phyloP scores from a whole-genome alignment of 108 stramenopile species.

The Pseudonitzschia multiseries region DNA sequence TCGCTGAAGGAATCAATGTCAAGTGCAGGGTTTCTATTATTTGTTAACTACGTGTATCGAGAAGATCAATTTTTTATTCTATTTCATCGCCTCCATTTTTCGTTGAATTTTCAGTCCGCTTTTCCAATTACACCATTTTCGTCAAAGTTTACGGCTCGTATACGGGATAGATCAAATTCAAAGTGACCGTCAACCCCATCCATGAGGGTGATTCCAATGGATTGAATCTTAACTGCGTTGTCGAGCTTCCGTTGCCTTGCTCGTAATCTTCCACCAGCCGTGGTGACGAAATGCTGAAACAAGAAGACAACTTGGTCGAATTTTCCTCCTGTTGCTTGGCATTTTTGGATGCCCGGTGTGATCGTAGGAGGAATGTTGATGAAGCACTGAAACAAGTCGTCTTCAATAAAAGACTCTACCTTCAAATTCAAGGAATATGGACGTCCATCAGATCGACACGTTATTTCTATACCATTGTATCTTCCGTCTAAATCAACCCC shows the following conservation, averaged over 20 bases:
- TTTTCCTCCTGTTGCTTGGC: conserved; percentile 28
- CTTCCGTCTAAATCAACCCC: conserved; percentile 59
- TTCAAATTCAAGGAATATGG: conserved; percentile 76
- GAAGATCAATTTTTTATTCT: too few relatives aligned
- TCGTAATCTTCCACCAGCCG: conserved; percentile 60
- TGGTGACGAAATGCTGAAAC: conserved; percentile 66
- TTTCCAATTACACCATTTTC: conserved; percentile 41
- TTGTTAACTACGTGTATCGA: too few relatives aligned
- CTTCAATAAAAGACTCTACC: conserved; percentile 69
- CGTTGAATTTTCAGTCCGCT: conserved; percentile 11
- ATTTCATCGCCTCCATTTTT: too few relatives aligned
- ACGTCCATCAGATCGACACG: conserved; percentile 76
- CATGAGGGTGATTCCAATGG: conserved; percentile 80
- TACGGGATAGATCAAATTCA: conserved; percentile 69
- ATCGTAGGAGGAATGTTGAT: conserved; percentile 45
- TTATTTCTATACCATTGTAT: conserved; percentile 80
- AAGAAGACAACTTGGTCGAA: conserved; percentile 54
- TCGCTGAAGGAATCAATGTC: background rate
- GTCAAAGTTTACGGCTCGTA: conserved; percentile 73
- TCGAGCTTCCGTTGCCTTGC: conserved; percentile 64
- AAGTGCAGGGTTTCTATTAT: too few relatives aligned
- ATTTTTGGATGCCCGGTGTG: background rate
- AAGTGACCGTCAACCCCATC: conserved; percentile 81
- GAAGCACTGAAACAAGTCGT: conserved; percentile 80
- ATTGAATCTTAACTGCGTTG: conserved; percentile 58